Conservation (phyloP, 768 basidiomycete genomes). For the Exidia glandulosa region DNA sequence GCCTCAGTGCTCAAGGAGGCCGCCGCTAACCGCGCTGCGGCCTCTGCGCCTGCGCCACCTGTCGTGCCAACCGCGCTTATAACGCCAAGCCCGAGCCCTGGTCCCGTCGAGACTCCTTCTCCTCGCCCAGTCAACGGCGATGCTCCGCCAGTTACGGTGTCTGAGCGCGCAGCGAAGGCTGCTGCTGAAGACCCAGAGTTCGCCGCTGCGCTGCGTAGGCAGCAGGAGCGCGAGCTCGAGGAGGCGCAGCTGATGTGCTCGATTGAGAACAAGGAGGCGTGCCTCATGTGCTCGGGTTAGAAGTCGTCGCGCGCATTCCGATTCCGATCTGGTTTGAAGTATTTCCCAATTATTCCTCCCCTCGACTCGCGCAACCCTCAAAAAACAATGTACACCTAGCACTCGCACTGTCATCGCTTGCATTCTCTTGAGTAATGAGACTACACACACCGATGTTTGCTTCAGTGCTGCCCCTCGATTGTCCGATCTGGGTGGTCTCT, state of each 20-base stretch:
- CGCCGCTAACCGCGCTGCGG: constrained; percentile 20
- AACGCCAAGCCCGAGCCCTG: neutral
- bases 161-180: constrained; percentile 39
- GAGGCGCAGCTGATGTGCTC: constrained; percentile 76
- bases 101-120: neutral
- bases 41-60: neutral
- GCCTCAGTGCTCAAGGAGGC: constrained; percentile 54
- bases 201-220: constrained; percentile 61
- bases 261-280: constrained; percentile 88
- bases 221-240: constrained; percentile 60
- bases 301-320: neutral
- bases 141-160: constrained; percentile 13
- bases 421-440: no score
- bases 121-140: neutral
- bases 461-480: no score
- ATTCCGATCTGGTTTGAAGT: neutral
- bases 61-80: neutral
- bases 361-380: no score
- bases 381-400: no score
- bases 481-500: no score
- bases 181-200: constrained; percentile 62
- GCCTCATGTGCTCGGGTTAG: constrained; percentile 59
- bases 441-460: no score
- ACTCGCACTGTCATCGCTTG: no score
- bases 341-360: no score